Conservation (phyloP, 1,139 yeast species). For the Taphrina pruni region DNA sequence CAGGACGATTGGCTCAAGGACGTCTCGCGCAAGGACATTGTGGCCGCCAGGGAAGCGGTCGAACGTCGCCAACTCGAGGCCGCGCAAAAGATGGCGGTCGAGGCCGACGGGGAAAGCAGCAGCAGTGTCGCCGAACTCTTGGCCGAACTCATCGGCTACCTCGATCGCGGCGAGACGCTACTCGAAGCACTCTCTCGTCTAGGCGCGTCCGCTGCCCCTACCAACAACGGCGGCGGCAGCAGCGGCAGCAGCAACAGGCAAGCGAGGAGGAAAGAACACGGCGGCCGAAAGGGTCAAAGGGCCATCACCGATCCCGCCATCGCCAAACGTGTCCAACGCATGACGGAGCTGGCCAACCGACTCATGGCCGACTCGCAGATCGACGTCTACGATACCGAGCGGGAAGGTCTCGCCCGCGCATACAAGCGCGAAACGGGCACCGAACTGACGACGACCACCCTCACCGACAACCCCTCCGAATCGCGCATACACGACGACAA, state of each 20-base stretch:
- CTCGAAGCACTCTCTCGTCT: conserved; percentile 65
- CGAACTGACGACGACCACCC: conserved; percentile 47
- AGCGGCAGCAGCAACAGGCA: too few relatives aligned
- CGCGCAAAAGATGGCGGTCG: conserved; percentile 42
- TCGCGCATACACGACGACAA: conserved; percentile 48
- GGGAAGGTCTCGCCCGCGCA: conserved; percentile 65
- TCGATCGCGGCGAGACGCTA: conserved; percentile 70
- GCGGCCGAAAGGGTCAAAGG: conserved; percentile 40
- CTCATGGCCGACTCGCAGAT: conserved; percentile 55
- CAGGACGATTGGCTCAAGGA: conserved; percentile 61
- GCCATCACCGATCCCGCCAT: conserved; percentile 47
- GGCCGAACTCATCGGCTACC: conserved; percentile 53
- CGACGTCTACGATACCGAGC: conserved; percentile 61
- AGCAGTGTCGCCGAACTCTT: conserved; percentile 38
- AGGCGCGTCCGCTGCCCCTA: conserved; percentile 8
- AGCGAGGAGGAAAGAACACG: conserved; percentile 49
- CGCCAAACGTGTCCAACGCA: conserved; percentile 51
- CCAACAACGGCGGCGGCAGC: conserved; percentile 43
- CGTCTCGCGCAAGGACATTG: conserved; percentile 58
- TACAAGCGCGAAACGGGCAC: conserved; percentile 62
- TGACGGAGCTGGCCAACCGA: conserved; percentile 62
- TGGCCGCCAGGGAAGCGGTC: conserved; percentile 47
- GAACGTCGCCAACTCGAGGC: conserved; percentile 43
- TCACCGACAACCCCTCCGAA: conserved; percentile 38
- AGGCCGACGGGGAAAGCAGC: conserved; percentile 31